phyloP scores from a whole-genome alignment of 495 filamentous ascomycete species.

The Xylaria sp. region DNA sequence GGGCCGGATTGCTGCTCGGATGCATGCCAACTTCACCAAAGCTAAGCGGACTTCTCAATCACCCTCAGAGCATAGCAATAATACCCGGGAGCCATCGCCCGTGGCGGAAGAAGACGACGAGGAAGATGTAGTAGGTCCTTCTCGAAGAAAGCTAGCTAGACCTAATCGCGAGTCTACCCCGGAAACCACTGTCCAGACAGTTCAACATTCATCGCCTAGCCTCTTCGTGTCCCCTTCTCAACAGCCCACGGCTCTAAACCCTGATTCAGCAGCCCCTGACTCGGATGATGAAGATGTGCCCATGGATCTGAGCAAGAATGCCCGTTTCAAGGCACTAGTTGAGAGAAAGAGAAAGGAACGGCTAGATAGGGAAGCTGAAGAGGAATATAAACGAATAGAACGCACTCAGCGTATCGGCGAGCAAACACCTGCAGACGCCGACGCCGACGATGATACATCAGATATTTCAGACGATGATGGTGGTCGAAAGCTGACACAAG shows the following conservation, averaged over 20 bases:
- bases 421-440: slow-evolving; percentile 39
- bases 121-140: slow-evolving; percentile 37
- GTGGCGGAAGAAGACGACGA: slow-evolving; percentile 39
- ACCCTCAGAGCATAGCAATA: slow-evolving; percentile 15
- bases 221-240: slow-evolving; percentile 53
- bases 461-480: slow-evolving; percentile 63
- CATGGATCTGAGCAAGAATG: slow-evolving; percentile 54
- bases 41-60: not conserved
- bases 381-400: slow-evolving; percentile 57
- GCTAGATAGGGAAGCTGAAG: slow-evolving; percentile 66
- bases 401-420: slow-evolving; percentile 49
- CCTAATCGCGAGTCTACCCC: slow-evolving; percentile 46
- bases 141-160: slow-evolving; percentile 40
- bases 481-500: slow-evolving; percentile 66
- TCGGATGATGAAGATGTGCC: slow-evolving; percentile 57
- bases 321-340: slow-evolving; percentile 71
- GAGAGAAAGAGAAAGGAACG: slow-evolving; percentile 74
- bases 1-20: slow-evolving; percentile 73
- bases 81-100: not conserved
- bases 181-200: slow-evolving; percentile 30
- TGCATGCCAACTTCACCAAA: slow-evolving; percentile 54
- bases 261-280: slow-evolving; percentile 44
- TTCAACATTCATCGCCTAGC: slow-evolving; percentile 34
- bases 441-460: slow-evolving; percentile 53
- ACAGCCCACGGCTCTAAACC: slow-evolving; percentile 31